Evolutionary conservation across 331 rosid species (phyloP).

Genomic region (Quercus phellos): DNA sequence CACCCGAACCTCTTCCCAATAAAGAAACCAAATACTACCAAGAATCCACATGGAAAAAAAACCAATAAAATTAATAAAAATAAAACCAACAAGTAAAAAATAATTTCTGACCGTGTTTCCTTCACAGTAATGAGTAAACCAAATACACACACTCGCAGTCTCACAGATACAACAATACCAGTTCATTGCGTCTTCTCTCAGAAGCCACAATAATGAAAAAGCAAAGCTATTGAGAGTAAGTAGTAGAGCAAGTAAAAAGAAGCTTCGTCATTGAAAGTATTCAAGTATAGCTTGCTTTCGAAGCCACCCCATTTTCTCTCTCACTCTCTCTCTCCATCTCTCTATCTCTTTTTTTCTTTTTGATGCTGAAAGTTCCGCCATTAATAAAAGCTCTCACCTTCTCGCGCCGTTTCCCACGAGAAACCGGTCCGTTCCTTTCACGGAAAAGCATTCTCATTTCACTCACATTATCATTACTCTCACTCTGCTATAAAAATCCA

Average conservation of each 20-base stretch:
- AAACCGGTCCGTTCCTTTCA: conserved; percentile 31
- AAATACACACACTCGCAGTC: not conserved
- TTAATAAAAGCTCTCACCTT: conserved; percentile 49
- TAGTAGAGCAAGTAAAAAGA: not conserved
- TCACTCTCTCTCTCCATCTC: not conserved
- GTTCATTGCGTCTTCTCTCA: conserved; percentile 41
- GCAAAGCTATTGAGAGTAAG: conserved; percentile 11
- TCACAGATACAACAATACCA: not conserved
- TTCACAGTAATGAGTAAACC: not conserved
- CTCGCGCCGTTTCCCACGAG: conserved; percentile 57
- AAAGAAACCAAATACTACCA: conserved; percentile 17
- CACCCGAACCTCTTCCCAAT: conserved; percentile 37
- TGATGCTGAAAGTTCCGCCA: conserved; percentile 35
- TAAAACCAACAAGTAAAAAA: conserved; percentile 12
- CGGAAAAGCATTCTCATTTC: conserved; percentile 28
- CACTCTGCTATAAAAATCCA: conserved; percentile 30
- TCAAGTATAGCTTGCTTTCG: conserved; percentile 52
- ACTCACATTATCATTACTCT: not conserved
- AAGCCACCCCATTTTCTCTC: conserved; percentile 34
- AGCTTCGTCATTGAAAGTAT: conserved; percentile 6
- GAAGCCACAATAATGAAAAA: conserved; percentile 49
- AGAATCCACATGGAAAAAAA: too few species aligned
- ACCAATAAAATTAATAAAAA: not conserved
- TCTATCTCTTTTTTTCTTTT: conserved; percentile 2
- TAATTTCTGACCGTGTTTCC: not conserved